A percentile compares a stretch with the other conserved stretches of the same genome.
These are phyloP conservation scores for Gossypium davidsonii DNA, from an alignment of 441 rosid species.

Conservation along the genomic window DNA sequence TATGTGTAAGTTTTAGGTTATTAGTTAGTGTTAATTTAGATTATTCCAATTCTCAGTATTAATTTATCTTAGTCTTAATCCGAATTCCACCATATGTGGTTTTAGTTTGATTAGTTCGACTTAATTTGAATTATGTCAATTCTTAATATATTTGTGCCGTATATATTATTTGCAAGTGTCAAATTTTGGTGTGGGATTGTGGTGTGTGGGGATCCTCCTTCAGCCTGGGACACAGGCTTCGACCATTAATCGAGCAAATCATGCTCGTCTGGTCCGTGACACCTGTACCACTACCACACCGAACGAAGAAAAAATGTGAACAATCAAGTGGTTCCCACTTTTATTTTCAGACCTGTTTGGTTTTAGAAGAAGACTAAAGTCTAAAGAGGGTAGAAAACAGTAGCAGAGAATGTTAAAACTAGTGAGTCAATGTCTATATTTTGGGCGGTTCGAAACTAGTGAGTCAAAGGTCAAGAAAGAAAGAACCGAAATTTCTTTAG, in stretches of 20 bases:
- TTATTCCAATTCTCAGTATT: too few species aligned
- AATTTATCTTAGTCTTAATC: too few species aligned
- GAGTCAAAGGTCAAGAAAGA: not conserved
- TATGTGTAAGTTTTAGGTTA: too few species aligned
- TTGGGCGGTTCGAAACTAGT: not conserved
- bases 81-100: accelerated
- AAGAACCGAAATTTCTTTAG: not conserved
- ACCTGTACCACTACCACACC: not conserved
- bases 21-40: too few species aligned
- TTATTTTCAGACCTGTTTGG: not conserved
- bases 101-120: too few species aligned
- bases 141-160: too few species aligned
- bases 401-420: not conserved
- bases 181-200: not conserved
- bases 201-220: not conserved
- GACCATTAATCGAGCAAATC: not conserved
- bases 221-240: not conserved
- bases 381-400: not conserved
- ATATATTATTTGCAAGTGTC: not conserved
- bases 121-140: too few species aligned
- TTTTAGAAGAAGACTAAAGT: too few species aligned
- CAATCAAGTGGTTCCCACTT: conserved; percentile 8
- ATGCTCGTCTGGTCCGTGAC: not conserved
- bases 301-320: not conserved
- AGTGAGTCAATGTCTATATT: too few species aligned